Evolutionary conservation across 352 stramenopile species (phyloP).

Genomic region (Phytopythium boreale): DNA sequence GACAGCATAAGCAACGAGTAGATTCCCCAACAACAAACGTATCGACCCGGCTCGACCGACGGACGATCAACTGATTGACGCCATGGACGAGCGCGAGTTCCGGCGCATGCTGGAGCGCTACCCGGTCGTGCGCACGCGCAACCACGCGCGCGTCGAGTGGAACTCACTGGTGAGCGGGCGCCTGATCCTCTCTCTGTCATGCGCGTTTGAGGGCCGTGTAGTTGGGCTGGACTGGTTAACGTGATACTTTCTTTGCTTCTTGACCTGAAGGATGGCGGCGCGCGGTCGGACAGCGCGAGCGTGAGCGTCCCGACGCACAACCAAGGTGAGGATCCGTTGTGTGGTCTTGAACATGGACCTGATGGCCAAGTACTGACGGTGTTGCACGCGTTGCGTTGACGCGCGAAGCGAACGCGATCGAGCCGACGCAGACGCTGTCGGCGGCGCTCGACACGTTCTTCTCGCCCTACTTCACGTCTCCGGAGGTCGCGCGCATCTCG

Average conservation of each 20-base stretch:
- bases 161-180: conserved; percentile 59
- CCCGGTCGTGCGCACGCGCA: conserved; percentile 79
- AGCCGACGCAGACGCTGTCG: conserved; percentile 33
- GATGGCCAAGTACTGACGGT: background rate
- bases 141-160: conserved; percentile 73
- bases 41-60: background rate
- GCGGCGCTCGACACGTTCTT: conserved; percentile 66
- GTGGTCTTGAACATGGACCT: background rate
- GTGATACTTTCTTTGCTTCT: background rate
- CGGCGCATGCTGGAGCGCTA: conserved; percentile 62
- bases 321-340: background rate
- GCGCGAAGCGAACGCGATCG: conserved; percentile 23
- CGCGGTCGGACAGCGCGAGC: conserved; percentile 11
- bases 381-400: background rate
- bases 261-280: conserved; percentile 20
- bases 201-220: background rate
- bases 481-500: conserved; percentile 56
- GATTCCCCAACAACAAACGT: background rate
- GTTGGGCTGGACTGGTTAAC: background rate
- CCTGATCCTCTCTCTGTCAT: background rate
- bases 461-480: conserved; percentile 53
- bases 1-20: background rate
- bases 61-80: background rate
- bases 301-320: conserved; percentile 3
- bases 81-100: conserved; percentile 79